phyloP scores from a whole-genome alignment of 108 stramenopile species.

The Craspedostauros australis region DNA sequence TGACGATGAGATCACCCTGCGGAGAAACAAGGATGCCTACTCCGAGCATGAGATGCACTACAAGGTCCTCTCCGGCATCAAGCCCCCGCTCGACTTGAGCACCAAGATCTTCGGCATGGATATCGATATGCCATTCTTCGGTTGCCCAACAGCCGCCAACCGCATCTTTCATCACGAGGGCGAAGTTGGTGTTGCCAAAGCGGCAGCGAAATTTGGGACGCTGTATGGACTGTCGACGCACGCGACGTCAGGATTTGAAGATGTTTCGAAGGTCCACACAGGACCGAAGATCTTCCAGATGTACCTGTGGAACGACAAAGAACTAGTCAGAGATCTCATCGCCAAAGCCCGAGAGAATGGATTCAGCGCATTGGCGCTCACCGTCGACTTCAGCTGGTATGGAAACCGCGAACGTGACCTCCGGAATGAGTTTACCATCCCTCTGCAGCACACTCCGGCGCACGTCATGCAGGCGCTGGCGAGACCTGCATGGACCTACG shows the following conservation, averaged over 20 bases:
- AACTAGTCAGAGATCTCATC: slow-evolving; percentile 74
- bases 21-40: slow-evolving; percentile 68
- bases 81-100: slow-evolving; percentile 50
- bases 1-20: slow-evolving; percentile 70
- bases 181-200: slow-evolving; percentile 56
- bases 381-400: slow-evolving; percentile 88
- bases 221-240: too few relatives aligned
- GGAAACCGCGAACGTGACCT: slow-evolving; percentile 89
- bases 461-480: slow-evolving; percentile 56
- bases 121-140: slow-evolving; percentile 59
- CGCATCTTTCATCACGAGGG: slow-evolving; percentile 74
- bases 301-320: slow-evolving; percentile 92
- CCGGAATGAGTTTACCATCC: slow-evolving; percentile 87
- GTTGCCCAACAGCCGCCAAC: slow-evolving; percentile 64
- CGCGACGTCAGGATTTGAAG: too few relatives aligned
- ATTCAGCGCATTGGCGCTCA: slow-evolving; percentile 81
- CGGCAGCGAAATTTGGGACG: too few relatives aligned
- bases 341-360: slow-evolving; percentile 77
- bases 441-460: slow-evolving; percentile 56
- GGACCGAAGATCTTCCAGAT: slow-evolving; percentile 86
- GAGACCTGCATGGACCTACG: slow-evolving; percentile 73
- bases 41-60: slow-evolving; percentile 73
- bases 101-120: slow-evolving; percentile 53
- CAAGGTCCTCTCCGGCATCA: slow-evolving; percentile 64
- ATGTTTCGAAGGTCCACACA: too few relatives aligned